Evolutionary conservation across 83 land plant species (phyloP).

Genomic region (Larix sibirica): DNA sequence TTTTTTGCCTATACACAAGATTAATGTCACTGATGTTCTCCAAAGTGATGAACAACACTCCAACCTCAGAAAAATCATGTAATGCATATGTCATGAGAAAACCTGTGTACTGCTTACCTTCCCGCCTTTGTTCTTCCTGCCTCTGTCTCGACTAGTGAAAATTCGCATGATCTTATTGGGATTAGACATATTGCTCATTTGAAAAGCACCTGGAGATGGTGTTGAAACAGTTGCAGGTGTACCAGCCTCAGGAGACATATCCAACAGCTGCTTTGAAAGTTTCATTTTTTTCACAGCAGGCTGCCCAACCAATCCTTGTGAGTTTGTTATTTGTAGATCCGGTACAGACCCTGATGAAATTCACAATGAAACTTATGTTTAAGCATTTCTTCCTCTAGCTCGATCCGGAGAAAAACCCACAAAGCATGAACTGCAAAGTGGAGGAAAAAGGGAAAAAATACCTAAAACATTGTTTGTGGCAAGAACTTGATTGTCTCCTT

Average conservation of each 20-base stretch:
- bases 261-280: constrained; percentile 56
- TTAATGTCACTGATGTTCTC: background rate
- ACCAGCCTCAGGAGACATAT: constrained; percentile 45
- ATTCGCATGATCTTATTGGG: constrained; percentile 65
- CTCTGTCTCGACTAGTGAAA: constrained; percentile 70
- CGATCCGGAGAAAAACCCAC: background rate
- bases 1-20: background rate
- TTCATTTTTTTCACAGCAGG: constrained; percentile 65
- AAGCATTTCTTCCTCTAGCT: background rate
- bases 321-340: constrained; percentile 14
- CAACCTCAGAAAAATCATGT: background rate
- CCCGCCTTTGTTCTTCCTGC: constrained; percentile 45
- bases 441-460: background rate
- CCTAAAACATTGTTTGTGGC: constrained; percentile 4
- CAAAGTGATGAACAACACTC: background rate
- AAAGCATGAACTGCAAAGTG: background rate
- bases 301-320: constrained; percentile 58
- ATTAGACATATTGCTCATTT: constrained; percentile 76
- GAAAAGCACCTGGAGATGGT: constrained; percentile 66
- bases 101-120: constrained; percentile 49
- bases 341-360: constrained; percentile 1
- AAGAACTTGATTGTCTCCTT: constrained; percentile 42
- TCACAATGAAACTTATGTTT: background rate
- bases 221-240: constrained; percentile 37
- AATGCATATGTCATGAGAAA: background rate